Evolutionary conservation across 2,329 filamentous ascomycete genomes (phyloP).

Genomic region (Hypoxylon sp.): DNA sequence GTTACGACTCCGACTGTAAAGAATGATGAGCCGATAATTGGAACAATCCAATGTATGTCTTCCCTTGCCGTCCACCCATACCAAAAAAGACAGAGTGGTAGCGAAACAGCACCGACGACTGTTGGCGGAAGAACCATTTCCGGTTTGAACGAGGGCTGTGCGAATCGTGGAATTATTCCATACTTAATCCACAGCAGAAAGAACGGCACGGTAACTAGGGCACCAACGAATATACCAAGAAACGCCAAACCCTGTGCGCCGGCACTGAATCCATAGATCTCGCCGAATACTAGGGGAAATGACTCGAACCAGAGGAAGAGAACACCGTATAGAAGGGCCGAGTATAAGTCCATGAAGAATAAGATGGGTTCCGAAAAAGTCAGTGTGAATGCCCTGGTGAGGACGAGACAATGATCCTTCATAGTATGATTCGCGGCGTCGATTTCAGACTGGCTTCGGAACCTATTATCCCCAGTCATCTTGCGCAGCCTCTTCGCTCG

Average conservation of each 20-base stretch:
- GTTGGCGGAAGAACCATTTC: conserved; percentile 71
- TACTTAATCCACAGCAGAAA: conserved; percentile 72
- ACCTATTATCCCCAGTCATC: conserved; percentile 40
- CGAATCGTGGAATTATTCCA: conserved; percentile 69
- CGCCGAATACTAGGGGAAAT: conserved; percentile 62
- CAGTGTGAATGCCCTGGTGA: conserved; percentile 39
- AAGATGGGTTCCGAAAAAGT: conserved; percentile 62
- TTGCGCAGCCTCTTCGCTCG: conserved; percentile 60
- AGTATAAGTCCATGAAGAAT: conserved; percentile 59
- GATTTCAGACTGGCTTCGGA: conserved; percentile 64
- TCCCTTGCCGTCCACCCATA: conserved; percentile 65
- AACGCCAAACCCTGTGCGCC: conserved; percentile 59
- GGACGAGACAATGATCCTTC: conserved; percentile 59
- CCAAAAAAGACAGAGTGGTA: conserved; percentile 63
- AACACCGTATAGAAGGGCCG: conserved; percentile 58
- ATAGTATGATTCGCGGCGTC: conserved; percentile 55
- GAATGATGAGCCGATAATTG: conserved; percentile 59
- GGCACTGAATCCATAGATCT: conserved; percentile 59
- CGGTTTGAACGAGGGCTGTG: conserved; percentile 66
- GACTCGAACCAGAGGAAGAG: conserved; percentile 63
- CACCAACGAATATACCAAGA: conserved; percentile 56
- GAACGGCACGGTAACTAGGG: conserved; percentile 59
- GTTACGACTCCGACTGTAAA: conserved; percentile 48
- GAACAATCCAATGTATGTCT: conserved; percentile 64
- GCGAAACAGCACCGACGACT: conserved; percentile 63